Evolutionary conservation across 139 green algal species (phyloP).

Genomic region (Micromonas pusilla): DNA sequence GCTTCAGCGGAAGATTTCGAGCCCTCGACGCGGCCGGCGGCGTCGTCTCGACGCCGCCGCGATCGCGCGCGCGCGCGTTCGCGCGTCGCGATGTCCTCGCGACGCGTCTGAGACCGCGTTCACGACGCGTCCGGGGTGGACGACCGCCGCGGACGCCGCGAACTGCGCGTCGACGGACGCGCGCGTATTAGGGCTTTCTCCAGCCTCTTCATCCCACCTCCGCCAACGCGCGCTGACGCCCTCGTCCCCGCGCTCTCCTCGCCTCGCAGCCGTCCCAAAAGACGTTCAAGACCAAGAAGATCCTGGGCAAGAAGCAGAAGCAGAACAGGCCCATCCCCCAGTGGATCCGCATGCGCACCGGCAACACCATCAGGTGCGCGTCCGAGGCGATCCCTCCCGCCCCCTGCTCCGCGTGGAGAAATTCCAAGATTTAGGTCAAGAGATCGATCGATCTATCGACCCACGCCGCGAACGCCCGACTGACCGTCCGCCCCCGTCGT

Average conservation of each 20-base stretch:
- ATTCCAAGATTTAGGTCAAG: not conserved
- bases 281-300: slow-evolving; percentile 79
- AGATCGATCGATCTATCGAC: not conserved
- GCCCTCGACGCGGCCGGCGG: no score
- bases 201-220: no score
- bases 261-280: slow-evolving; percentile 76
- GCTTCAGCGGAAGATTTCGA: no score
- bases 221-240: not conserved
- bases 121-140: no score
- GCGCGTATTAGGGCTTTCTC: no score
- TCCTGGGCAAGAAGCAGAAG: slow-evolving; percentile 92
- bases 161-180: no score
- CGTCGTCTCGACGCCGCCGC: not conserved
- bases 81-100: not conserved
- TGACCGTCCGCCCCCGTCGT: slow-evolving; percentile 2
- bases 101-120: no score
- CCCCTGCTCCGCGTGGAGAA: not conserved
- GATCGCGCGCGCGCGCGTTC: not conserved
- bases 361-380: slow-evolving; percentile 83
- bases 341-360: slow-evolving; percentile 88
- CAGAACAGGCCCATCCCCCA: slow-evolving; percentile 94
- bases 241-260: not conserved
- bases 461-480: not conserved
- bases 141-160: no score
- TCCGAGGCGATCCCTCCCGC: not conserved